Base-by-base conservation (phyloP, 306 rosid genomes). In the Fragaria vesca region DNA sequence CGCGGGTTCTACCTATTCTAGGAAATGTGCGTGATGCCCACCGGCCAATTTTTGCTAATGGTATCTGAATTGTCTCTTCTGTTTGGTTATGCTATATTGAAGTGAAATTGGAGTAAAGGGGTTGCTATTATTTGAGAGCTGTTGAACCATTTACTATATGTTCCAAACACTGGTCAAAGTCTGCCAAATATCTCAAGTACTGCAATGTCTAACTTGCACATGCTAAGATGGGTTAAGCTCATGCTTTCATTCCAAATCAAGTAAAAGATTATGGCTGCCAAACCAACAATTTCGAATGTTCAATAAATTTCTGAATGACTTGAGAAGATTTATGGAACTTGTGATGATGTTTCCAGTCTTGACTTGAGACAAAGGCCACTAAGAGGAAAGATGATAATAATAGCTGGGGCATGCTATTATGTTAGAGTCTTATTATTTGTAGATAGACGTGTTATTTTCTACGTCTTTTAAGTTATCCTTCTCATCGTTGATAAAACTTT, bases 1-100 rank as follows among this genome's bases (percentile, higher is more conserved):
- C 98, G 40, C 91, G 97, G 76, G 92, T 94, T 83, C 82, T 94
- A 82, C 98, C 98, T 69, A 87, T 94, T 81, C 93, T 92, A 74
- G 98, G 98, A 84, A 94, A 83, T 90, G 98, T 92, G 68, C 90
- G 98, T 48, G 98, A 94, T 61, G 81, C 76, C 74, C 88, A 94
- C 71, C 84, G 97, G 71, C 93, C 97, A 43, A 88, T 92, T 82
- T 94, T 92, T 82, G 97, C 98, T 78, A 92, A 90, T 74, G 98
- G 98, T 94, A 66, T 61, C 71, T 77, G 70, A 76, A 79, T 54
- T 79, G 67, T 82, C 73, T 78, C 52, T 54, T 67, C 60, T 13
- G 28, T 74, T 30, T 43, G 62, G 52, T 55, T 54, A 32, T 51
- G 40, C 17, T 52, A 54, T 40, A 43, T 16, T 36, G 52, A 54